phyloP scores from a whole-genome alignment of 2,329 filamentous ascomycete genomes.

The Orbilia brochopaga region DNA sequence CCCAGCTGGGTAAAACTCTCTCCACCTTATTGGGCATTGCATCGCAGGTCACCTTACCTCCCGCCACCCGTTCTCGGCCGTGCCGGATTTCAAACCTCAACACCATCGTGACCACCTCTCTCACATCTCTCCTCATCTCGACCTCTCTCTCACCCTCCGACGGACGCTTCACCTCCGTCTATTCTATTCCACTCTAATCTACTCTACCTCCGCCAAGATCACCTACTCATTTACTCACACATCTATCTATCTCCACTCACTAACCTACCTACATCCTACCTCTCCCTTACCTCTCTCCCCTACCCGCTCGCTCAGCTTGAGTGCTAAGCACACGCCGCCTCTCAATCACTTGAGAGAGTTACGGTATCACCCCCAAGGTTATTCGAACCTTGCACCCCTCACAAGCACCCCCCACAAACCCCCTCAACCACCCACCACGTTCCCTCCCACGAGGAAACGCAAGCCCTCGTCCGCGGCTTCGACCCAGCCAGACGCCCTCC shows the following conservation, averaged over 20 bases:
- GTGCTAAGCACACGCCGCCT: no score
- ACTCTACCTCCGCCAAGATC: no score
- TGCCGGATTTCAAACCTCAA: not conserved
- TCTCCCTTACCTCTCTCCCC: no score
- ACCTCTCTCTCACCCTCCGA: not conserved
- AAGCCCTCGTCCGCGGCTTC: constrained; percentile 38
- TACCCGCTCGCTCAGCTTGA: no score
- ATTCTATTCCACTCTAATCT: no score
- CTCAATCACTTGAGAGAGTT: constrained; percentile 10
- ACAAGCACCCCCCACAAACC: constrained; percentile 7
- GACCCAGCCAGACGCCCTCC: constrained; percentile 19
- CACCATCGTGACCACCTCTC: not conserved
- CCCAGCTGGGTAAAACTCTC: no score
- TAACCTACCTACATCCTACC: no score
- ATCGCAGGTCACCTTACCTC: no score
- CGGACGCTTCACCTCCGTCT: constrained; percentile 8
- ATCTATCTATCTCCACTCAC: no score
- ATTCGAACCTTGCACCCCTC: constrained; percentile 40
- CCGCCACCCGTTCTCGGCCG: not conserved
- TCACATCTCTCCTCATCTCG: not conserved
- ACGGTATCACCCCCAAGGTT: constrained; percentile 39
- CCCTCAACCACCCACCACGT: constrained; percentile 38
- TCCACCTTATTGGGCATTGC: no score
- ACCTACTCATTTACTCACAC: no score
- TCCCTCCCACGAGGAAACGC: constrained; percentile 43